Conservation (phyloP, 2,329 filamentous ascomycete genomes). For the Fusarium humuli region DNA sequence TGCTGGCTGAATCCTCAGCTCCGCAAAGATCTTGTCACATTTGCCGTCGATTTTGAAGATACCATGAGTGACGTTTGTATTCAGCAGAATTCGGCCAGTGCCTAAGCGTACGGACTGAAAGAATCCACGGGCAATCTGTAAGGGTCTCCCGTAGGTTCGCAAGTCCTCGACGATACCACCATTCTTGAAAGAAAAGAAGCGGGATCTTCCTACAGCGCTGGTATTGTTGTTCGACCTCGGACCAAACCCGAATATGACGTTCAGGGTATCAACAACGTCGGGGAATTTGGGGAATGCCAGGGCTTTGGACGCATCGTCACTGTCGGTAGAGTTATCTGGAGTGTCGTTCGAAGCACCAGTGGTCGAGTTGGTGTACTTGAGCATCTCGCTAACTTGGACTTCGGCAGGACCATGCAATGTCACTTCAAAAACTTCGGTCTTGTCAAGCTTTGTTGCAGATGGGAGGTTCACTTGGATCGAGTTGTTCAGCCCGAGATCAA, state of each 20-base stretch:
- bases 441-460: conserved; percentile 48
- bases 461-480: conserved; percentile 53
- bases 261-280: conserved; percentile 63
- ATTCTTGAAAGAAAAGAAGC: conserved; percentile 60
- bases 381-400: conserved; percentile 55
- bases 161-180: conserved; percentile 46
- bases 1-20: conserved; percentile 37
- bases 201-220: conserved; percentile 58
- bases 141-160: conserved; percentile 45
- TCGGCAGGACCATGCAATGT: conserved; percentile 55
- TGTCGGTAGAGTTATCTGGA: background rate
- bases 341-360: conserved; percentile 52
- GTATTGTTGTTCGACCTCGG: conserved; percentile 53
- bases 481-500: conserved; percentile 50
- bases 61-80: conserved; percentile 66
- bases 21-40: conserved; percentile 52
- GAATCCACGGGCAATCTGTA: conserved; percentile 63
- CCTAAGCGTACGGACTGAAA: conserved; percentile 66
- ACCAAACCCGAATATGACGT: conserved; percentile 61
- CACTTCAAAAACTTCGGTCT: conserved; percentile 54
- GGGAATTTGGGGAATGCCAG: conserved; percentile 61
- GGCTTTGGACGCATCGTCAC: conserved; percentile 21
- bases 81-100: conserved; percentile 66
- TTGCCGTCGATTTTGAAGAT: conserved; percentile 60
- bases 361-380: conserved; percentile 60